Base-by-base conservation (phyloP, 495 filamentous ascomycete species). In the Viridothelium virens region DNA sequence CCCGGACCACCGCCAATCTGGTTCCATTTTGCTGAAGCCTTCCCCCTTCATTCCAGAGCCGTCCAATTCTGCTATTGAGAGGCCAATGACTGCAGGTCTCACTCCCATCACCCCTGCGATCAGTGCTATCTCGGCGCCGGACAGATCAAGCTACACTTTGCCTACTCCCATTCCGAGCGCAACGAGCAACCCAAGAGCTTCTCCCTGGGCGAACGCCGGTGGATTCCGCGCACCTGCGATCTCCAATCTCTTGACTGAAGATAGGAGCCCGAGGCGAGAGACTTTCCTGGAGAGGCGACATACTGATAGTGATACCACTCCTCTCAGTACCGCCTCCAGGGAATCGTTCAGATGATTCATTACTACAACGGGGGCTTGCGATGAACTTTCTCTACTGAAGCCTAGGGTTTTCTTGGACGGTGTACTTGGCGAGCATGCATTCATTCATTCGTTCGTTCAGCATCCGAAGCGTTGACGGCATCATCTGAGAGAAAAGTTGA, bases 1-100 rank as follows among this genome's bases (percentile, higher is more conserved):
- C 38, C 73, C 73, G 18, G 71, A 75, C 53, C 66, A 67, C 39
- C 66, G 69, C 68, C 62, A 70, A 38, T 67, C 68, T 63, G 36
- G 68, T 44, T 38, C 69, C 56, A 63, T 69, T 41, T 39, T 67
- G 1, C 66, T 71, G n/a, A 71, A 72, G 65, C 71, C 70, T 25
- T 68, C 68, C n/a, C 72, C 70, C 1, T 71, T 69, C 61, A 46
- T 68, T 38, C 68, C 65, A 11, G 64, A 63, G 18, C 66, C 68
- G 4, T 44, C 70, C 41, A 47, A 66, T 34, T 61, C 62, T 16
- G 70, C 67, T 34, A 56, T 48, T 50, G 63, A 64, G 37, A 63
- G 37, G 61, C 37, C 61, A 63, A 10, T 41, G 4, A 39, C 61
- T 3, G 25, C 61, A 39, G 61, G 37, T 18, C n/a, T 41, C 4